Conservation (phyloP, 2,329 filamentous ascomycete species). For the Capronia epimyces region DNA sequence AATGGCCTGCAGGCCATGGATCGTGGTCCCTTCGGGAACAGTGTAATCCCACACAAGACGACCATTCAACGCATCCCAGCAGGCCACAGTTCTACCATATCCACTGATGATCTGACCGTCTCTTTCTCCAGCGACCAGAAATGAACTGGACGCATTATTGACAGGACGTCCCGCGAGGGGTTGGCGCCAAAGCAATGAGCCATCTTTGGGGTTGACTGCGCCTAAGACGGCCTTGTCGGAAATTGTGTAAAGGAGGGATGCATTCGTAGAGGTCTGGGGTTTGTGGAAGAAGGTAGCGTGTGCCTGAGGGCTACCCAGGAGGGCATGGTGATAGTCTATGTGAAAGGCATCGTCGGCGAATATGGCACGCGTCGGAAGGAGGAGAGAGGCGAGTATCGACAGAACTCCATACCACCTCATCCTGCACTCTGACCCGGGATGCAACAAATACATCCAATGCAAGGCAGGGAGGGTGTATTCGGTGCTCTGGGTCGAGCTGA, state of each 20-base stretch:
- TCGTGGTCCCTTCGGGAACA: slow-evolving; percentile 46
- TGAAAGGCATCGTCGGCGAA: slow-evolving; percentile 87
- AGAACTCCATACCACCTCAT: slow-evolving; percentile 23
- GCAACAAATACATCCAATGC: background rate
- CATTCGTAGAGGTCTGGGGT: slow-evolving; percentile 73
- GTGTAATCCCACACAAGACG: slow-evolving; percentile 68
- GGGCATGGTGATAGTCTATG: slow-evolving; percentile 86
- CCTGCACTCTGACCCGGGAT: slow-evolving; percentile 15
- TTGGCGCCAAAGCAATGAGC: slow-evolving; percentile 81
- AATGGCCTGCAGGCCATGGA: slow-evolving; percentile 29
- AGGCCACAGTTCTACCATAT: slow-evolving; percentile 62
- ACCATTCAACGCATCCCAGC: slow-evolving; percentile 80
- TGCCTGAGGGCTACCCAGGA: slow-evolving; percentile 74
- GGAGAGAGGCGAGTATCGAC: slow-evolving; percentile 8
- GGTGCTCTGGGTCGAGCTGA: too few relatives aligned
- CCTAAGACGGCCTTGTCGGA: slow-evolving; percentile 79
- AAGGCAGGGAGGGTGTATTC: background rate
- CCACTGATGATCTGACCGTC: slow-evolving; percentile 73
- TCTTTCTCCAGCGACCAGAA: slow-evolving; percentile 51
- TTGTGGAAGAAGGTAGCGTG: slow-evolving; percentile 93
- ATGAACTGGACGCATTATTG: slow-evolving; percentile 35
- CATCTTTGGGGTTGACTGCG: slow-evolving; percentile 82
- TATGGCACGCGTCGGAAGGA: slow-evolving; percentile 46
- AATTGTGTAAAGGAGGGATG: slow-evolving; percentile 83
- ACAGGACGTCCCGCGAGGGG: slow-evolving; percentile 50